Percentiles rank a stretch among this genome's conserved stretches.
phyloP scores from a whole-genome alignment of 192 early-diverging fungal genomes.

The Chytriomyces sp. region DNA sequence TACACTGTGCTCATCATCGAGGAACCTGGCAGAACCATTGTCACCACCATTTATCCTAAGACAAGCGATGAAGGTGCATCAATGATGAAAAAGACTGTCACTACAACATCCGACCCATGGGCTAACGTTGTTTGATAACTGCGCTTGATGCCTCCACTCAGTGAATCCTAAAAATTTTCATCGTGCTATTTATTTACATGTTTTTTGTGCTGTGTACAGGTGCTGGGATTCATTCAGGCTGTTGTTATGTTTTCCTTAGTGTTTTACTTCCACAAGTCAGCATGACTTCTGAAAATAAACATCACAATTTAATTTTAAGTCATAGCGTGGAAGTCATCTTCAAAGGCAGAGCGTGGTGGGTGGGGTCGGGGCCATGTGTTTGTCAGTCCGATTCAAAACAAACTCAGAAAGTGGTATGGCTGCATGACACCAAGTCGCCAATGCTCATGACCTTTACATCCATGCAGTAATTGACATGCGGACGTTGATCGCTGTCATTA shows the following conservation, averaged over 20 bases:
- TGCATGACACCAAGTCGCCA: not conserved
- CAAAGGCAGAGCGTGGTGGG: not conserved
- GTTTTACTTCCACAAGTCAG: not conserved
- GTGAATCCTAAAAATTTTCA: not conserved
- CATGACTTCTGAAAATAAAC: not conserved
- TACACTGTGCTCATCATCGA: not conserved
- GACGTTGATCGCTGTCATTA: not conserved
- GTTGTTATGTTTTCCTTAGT: not conserved
- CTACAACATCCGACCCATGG: not conserved
- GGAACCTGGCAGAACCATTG: not conserved
- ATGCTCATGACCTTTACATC: not conserved
- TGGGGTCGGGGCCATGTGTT: too few relatives aligned
- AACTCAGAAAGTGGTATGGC: not conserved
- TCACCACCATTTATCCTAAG: not conserved
- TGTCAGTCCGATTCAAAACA: not conserved
- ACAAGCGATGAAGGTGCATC: too few relatives aligned
- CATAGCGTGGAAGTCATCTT: not conserved
- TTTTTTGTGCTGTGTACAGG: not conserved
- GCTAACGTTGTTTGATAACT: not conserved
- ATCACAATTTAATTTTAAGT: not conserved
- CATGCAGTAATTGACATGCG: not conserved
- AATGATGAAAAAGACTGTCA: too few relatives aligned
- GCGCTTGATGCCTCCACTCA: not conserved
- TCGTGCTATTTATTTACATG: not conserved
- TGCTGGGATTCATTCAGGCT: too few relatives aligned